Evolutionary conservation across 345 rosid species (phyloP), one percentile per base, ranked within the genome.

Genomic region (Rhodamnia argentea): DNA sequence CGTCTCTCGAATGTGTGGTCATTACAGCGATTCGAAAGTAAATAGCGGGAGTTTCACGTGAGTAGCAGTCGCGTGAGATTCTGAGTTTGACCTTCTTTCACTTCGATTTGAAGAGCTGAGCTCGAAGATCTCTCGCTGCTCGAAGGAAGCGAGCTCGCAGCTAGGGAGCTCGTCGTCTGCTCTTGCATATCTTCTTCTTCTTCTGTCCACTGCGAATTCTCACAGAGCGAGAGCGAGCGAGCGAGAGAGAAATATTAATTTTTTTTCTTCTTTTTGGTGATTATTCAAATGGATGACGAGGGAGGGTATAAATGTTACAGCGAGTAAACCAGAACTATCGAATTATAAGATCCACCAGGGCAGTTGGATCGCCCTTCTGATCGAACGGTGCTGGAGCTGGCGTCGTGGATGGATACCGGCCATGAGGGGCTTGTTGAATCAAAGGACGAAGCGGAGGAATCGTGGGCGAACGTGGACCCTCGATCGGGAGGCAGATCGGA

Each of bases 61-160:
- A 24, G 24, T 13, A 51, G 11, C 47, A 74, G 85, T 60, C 6
- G 55, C 55, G 55, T 4, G 5, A 13, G 70, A 14, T 62, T 62
- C 42, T 8, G 37, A 42, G 9, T 29, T 47, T 29, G 62, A 96
- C 99, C 99, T 89, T 95, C 99, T 93, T 94, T 98, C 90, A 92
- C 90, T 90, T 94, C 98, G 78, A 90, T 92, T 83, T 93, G 99
- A 13, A 91, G 93, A 59, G 96, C 96, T 22, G 99, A 95, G 91
- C 99, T 95, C n/a, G 99, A 95, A 52, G 99, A 98, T 88, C 98
- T 93, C 89, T 98, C 99, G 53, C 99, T 96, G 89, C 99, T 96
- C 27, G 98, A 96, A 10, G 95, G 97, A 55, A 98, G 57, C 85
- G 99, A 97, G 89, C 93, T 96, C 4, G 96, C 98, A 5, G 98